Conservation (phyloP, 1,139 yeast genomes). For the Scheffersomyces lignicola region DNA sequence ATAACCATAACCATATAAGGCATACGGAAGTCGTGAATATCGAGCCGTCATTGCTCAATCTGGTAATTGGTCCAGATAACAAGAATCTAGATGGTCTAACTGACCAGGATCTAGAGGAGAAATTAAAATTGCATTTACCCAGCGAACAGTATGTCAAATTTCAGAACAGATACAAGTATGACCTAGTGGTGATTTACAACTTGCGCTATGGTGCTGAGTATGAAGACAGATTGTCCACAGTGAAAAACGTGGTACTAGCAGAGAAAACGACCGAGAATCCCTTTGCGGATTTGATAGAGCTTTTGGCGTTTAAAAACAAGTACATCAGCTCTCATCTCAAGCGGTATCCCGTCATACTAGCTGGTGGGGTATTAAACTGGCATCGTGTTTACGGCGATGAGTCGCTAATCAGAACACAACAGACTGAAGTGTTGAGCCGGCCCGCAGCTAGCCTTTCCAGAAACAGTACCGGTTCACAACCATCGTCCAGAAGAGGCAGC, state of each 20-base stretch:
- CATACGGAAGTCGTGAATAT: conserved; percentile 60
- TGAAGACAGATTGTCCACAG: conserved; percentile 28
- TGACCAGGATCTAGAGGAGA: conserved; percentile 61
- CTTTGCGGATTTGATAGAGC: conserved; percentile 50
- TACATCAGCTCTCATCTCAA: conserved; percentile 36
- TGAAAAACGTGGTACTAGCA: conserved; percentile 20
- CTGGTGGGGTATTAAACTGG: conserved; percentile 48
- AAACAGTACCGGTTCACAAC: conserved; percentile 13
- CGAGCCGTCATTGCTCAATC: conserved; percentile 50
- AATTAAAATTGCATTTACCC: conserved; percentile 55
- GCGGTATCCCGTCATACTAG: conserved; percentile 34
- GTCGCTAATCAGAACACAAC: conserved; percentile 21
- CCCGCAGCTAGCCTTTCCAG: conserved; percentile 26
- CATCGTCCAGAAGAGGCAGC: conserved; percentile 13
- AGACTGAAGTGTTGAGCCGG: conserved; percentile 14
- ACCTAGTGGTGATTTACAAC: conserved; percentile 65
- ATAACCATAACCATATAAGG: conserved; percentile 59
- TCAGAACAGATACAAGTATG: conserved; percentile 52
- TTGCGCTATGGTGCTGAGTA: conserved; percentile 27
- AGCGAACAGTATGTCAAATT: conserved; percentile 53
- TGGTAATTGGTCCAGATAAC: conserved; percentile 18
- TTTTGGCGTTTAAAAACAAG: conserved; percentile 45
- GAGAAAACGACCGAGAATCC: conserved; percentile 31
- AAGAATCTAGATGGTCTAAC: conserved; percentile 27
- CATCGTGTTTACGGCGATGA: conserved; percentile 30